These are phyloP conservation scores for Aureobasidium sp. DNA, from an alignment of 2,329 filamentous ascomycete genomes.

Conservation along the genomic window DNA sequence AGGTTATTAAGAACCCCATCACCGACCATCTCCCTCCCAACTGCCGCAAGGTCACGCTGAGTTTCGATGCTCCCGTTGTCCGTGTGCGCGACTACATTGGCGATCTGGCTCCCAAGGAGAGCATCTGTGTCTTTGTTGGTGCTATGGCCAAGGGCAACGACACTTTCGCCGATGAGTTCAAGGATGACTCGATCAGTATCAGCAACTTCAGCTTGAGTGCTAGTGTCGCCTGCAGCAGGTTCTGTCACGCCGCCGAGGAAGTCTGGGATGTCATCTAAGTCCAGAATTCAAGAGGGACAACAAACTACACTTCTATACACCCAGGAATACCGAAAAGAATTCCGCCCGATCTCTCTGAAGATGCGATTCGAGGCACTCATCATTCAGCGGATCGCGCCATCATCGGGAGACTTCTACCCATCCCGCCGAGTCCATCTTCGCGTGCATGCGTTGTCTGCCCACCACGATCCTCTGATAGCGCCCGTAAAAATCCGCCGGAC, in stretches of 20 bases:
- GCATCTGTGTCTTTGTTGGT: conserved; percentile 94
- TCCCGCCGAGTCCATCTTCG: background rate
- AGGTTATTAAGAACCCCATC: conserved; percentile 97
- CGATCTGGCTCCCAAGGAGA: conserved; percentile 71
- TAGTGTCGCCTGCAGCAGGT: conserved; percentile 98
- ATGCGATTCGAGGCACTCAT: too few species aligned
- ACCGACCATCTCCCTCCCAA: conserved; percentile 94
- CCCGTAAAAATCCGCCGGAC: background rate
- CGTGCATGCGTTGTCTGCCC: background rate
- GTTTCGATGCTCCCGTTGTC: conserved; percentile 83
- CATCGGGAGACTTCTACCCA: background rate
- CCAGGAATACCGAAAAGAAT: background rate
- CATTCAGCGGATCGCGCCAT: background rate
- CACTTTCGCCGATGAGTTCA: conserved; percentile 87
- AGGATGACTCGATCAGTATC: conserved; percentile 96
- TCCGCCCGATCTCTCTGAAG: background rate
- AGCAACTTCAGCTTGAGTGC: conserved; percentile 97
- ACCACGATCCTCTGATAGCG: background rate
- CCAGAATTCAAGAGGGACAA: too few species aligned
- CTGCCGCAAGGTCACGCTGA: conserved; percentile 94
- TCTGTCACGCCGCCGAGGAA: conserved; percentile 97
- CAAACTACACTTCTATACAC: too few species aligned
- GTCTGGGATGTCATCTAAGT: conserved; percentile 83
- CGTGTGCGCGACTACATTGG: conserved; percentile 85
- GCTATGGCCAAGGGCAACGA: conserved; percentile 97